Evolutionary conservation across 192 early-diverging fungal species (phyloP).

Genomic region (Dimargaris cristalligena): DNA sequence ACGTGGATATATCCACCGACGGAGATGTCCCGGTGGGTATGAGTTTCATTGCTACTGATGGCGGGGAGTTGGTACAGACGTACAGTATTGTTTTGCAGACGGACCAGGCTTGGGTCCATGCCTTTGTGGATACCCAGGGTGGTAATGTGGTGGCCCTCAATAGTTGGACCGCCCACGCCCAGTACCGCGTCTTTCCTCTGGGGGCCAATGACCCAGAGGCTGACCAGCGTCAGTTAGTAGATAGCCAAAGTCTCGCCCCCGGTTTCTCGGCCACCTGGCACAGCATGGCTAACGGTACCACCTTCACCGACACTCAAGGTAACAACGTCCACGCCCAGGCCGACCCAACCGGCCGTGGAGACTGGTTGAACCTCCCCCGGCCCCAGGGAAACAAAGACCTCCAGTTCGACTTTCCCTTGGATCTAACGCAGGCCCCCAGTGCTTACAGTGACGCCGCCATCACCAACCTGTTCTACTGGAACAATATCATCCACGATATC

Average conservation of each 20-base stretch:
- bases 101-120: background rate
- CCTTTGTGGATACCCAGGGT: background rate
- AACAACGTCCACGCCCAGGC: constrained; percentile 11
- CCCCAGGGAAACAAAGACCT: constrained; percentile 16
- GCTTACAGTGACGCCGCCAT: constrained; percentile 31
- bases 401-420: constrained; percentile 25
- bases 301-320: background rate
- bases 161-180: background rate
- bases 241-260: background rate
- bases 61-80: background rate
- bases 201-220: constrained; percentile 6
- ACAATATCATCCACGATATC: constrained; percentile 39
- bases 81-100: constrained; percentile 1
- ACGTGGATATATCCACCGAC: background rate
- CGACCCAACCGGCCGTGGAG: constrained; percentile 1
- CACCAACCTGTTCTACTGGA: constrained; percentile 37
- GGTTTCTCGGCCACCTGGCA: background rate
- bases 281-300: background rate
- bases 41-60: background rate
- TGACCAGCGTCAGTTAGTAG: background rate
- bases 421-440: constrained; percentile 18
- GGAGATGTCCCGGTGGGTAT: background rate
- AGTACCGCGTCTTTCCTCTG: constrained; percentile 13
- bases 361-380: background rate
- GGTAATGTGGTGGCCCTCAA: background rate